phyloP scores from a whole-genome alignment of 768 basidiomycete species.

The Clavaria fumosa region DNA sequence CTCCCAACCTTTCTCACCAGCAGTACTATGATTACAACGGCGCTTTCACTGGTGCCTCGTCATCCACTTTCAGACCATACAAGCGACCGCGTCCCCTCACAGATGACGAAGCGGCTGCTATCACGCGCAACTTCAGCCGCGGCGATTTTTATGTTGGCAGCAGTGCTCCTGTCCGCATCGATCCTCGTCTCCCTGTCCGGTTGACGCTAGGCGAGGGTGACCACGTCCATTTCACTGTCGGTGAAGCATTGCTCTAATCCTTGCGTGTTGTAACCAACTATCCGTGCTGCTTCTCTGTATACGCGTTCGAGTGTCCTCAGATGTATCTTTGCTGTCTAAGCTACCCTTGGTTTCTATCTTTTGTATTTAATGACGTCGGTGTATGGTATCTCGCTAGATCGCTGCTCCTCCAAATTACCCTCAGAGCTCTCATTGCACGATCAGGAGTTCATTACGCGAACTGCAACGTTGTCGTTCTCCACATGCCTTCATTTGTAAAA shows the following conservation, averaged over 20 bases:
- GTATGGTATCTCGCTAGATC: no score
- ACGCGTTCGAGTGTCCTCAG: no score
- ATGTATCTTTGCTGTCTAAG: no score
- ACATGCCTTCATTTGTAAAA: no score
- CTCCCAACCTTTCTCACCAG: constrained; percentile 40
- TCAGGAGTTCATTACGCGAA: no score
- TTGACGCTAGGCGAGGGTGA: constrained; percentile 73
- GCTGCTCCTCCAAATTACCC: no score
- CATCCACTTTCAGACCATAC: constrained; percentile 64
- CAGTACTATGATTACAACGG: constrained; percentile 71
- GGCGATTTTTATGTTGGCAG: constrained; percentile 74
- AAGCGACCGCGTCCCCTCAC: constrained; percentile 70
- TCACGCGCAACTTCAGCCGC: constrained; percentile 66
- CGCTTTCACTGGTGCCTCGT: constrained; percentile 49
- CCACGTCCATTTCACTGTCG: constrained; percentile 52
- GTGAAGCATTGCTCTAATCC: constrained; percentile 25
- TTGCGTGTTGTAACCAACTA: no score
- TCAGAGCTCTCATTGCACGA: no score
- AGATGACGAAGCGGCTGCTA: constrained; percentile 71
- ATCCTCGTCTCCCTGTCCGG: constrained; percentile 64
- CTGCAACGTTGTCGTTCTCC: no score
- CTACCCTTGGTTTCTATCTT: no score
- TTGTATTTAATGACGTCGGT: no score
- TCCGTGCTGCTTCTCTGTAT: no score
- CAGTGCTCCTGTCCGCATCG: constrained; percentile 71